Base-by-base conservation (phyloP, 148 eudicot species). In the Vaccinium darrowii region DNA sequence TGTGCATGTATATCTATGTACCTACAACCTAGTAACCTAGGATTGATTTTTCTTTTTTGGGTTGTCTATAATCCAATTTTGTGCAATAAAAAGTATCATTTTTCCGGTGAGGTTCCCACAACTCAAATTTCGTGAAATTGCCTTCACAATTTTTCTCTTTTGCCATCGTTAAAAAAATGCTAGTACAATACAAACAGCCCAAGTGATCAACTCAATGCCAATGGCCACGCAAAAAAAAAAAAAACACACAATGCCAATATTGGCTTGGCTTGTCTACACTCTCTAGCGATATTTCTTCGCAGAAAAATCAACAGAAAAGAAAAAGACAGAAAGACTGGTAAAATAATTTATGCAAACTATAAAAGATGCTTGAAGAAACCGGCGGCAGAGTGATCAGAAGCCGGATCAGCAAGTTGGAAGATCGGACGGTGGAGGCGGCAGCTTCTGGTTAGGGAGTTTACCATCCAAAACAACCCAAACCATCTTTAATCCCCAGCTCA, bases 401-500 rank as follows among this genome's bases (percentile, higher is more conserved):
- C 74, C 13, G 39, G 73, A 13, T 89, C 84, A 92, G 77, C 96
- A 92, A 16, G 85, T 88, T 10, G 96, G 96, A 84, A 91, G 91
- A 87, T 93, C 96, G 12, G 90, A 73, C 5, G 96, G 96, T 1
- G 94, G 94, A 78, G 96, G 93, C 56, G 85, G 91, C 83, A 92
- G 85, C 88, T 89, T 92, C 86, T 93, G 92, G 76, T 84, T 87
- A n/a, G 96, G 93, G 4, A 89, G 87, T 18, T 92, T 60, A 0
- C 96, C 96, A 78, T 93, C 92, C 47, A 86, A 82, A 2, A 91
- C 93, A 12, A 93, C n/a, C 92, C 91, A 93, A n/a, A 89, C 96
- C 93, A 93, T 93, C 83, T 62, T 92, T 79, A 92, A 76, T 27
- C 94, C 96, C 96, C 96, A 93, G 81, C 93, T 92, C 73, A 91